phyloP scores from a whole-genome alignment of 768 basidiomycete species.

The Boletus subcaerulescens region DNA sequence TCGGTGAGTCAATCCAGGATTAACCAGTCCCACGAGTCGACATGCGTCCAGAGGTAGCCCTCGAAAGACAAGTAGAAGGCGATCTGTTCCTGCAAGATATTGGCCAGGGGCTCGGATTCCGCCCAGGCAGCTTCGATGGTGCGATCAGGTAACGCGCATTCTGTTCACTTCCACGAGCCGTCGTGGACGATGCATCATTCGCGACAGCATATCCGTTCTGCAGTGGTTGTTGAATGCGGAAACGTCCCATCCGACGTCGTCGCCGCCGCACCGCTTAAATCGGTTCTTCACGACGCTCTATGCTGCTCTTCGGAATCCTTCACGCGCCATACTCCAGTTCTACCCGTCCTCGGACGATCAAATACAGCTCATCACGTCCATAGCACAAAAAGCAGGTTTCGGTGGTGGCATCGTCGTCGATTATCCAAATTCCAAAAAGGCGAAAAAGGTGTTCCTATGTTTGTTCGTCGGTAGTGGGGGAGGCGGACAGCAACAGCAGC shows the following conservation, averaged over 20 bases:
- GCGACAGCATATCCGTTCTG: slow-evolving; percentile 89
- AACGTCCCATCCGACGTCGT: slow-evolving; percentile 84
- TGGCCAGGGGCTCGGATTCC: slow-evolving; percentile 95
- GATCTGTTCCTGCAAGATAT: slow-evolving; percentile 97
- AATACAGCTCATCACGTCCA: slow-evolving; percentile 89
- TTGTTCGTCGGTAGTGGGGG: slow-evolving; percentile 85
- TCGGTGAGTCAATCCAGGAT: slow-evolving; percentile 53
- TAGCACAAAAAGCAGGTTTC: slow-evolving; percentile 93
- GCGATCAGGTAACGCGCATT: slow-evolving; percentile 74
- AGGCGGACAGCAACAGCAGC: slow-evolving; percentile 49
- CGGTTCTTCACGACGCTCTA: slow-evolving; percentile 94
- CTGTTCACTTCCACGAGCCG: neutral
- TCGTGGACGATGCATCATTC: neutral
- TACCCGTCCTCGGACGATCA: slow-evolving; percentile 98
- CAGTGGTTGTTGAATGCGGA: slow-evolving; percentile 99
- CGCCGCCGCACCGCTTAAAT: slow-evolving; percentile 78
- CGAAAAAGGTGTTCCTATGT: slow-evolving; percentile 91
- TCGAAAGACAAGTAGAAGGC: slow-evolving; percentile 93
- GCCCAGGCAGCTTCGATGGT: slow-evolving; percentile 96
- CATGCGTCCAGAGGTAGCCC: slow-evolving; percentile 71
- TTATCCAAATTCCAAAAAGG: slow-evolving; percentile 96
- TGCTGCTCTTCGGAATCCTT: slow-evolving; percentile 80
- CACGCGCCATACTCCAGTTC: slow-evolving; percentile 87
- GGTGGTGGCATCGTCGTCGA: slow-evolving; percentile 96
- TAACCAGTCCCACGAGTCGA: neutral